phyloP scores from a whole-genome alignment of 495 filamentous ascomycete genomes.

The Pyrenopolyporus hunteri region DNA sequence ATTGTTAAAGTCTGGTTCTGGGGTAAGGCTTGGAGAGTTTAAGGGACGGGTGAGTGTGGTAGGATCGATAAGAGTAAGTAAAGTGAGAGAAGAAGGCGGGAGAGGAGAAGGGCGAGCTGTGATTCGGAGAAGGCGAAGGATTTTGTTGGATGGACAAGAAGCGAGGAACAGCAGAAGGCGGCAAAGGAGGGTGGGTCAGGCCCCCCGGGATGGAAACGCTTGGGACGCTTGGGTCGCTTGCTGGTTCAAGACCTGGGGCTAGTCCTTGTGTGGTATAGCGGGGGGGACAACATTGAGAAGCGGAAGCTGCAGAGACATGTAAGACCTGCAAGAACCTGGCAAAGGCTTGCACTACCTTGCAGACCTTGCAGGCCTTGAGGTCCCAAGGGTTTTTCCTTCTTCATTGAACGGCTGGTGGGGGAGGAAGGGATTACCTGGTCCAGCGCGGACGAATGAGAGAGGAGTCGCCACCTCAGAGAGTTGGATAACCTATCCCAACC shows the following conservation, averaged over 20 bases:
- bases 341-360: conserved; percentile 3
- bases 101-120: conserved; percentile 38
- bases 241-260: conserved; percentile 24
- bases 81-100: conserved; percentile 38
- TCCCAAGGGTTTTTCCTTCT: conserved; percentile 18
- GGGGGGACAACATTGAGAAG: conserved; percentile 26
- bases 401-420: conserved; percentile 8
- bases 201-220: conserved; percentile 23
- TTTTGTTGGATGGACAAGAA: conserved; percentile 45
- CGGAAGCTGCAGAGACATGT: conserved; percentile 28
- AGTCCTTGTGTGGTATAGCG: conserved; percentile 18
- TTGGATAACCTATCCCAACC: conserved; percentile 14
- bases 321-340: conserved; percentile 28
- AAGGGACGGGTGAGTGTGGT: conserved; percentile 48
- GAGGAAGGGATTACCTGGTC: background rate
- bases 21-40: conserved; percentile 41
- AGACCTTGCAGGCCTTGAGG: conserved; percentile 3
- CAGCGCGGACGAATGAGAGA: conserved; percentile 32
- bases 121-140: conserved; percentile 46
- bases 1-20: conserved; percentile 25
- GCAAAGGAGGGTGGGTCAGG: conserved; percentile 38
- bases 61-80: conserved; percentile 45
- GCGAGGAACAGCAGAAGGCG: conserved; percentile 32
- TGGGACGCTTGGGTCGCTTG: conserved; percentile 36
- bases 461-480: conserved; percentile 33